A percentile compares a stretch with the other conserved stretches of the same genome.
These are phyloP conservation scores for Solanum pinnatisectum DNA, from an alignment of 257 asterid species.

Conservation along the genomic window DNA sequence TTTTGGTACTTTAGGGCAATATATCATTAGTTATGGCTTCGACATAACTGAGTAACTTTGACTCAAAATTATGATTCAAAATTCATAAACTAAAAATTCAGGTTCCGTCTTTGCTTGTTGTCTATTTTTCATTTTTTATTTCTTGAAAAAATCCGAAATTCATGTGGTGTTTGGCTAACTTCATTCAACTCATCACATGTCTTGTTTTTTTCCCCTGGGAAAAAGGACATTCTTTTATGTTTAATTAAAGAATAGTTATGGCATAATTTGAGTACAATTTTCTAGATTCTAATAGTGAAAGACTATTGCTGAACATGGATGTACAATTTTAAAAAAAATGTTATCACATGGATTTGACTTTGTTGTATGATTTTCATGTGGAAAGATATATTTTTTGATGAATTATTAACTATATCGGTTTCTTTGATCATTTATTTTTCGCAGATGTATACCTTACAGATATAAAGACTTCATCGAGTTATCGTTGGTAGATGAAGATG, in stretches of 20 bases:
- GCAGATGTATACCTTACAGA: constrained; percentile 86
- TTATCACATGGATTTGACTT: background rate
- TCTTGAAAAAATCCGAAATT: background rate
- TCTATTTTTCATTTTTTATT: background rate
- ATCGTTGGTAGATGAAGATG: constrained; percentile 43
- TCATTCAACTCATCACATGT: background rate
- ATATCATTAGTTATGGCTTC: background rate
- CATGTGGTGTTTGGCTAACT: background rate
- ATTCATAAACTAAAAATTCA: background rate
- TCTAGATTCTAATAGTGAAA: background rate
- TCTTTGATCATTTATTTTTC: background rate
- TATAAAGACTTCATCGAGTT: constrained; percentile 24
- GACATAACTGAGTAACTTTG: background rate
- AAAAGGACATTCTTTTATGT: background rate
- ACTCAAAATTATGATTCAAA: background rate
- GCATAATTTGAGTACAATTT: background rate
- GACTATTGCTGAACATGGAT: background rate
- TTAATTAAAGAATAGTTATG: background rate
- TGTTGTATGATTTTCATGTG: background rate
- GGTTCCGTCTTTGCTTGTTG: background rate
- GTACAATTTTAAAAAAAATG: accelerated
- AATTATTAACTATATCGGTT: background rate
- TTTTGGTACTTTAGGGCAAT: background rate
- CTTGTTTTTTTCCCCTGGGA: background rate
- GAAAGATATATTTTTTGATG: background rate